Base-by-base conservation (phyloP, 257 asterid genomes). In the Solanum pinnatisectum region DNA sequence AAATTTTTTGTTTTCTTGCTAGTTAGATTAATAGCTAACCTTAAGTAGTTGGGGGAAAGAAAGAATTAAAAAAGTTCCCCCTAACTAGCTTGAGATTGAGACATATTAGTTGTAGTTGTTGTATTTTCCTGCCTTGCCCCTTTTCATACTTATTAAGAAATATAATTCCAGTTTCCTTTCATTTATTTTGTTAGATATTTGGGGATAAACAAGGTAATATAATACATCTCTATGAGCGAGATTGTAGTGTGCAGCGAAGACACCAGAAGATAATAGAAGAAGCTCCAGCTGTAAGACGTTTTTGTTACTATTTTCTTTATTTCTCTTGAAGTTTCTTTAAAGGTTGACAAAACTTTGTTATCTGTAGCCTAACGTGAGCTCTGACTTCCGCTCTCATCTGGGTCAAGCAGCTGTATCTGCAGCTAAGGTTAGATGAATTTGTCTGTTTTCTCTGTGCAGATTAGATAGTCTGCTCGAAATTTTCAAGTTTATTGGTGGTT, bases 181-280 rank as follows among this genome's bases (percentile, higher is more conserved):
- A 82, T 90, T 85, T 35, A 73, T 56, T 56, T 86, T 85, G 90
- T 89, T 89, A 97, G 99, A 90, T 97, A 39, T 97, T 97, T 65
- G 99, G 99, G 87, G 99, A 97, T 93, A 97, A 92, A 89, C 94
- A 91, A 84, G 98, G 99, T 35, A 93, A 96, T 89, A 90, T 95
- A 81, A 92, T 97, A 91, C 98, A 97, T 93, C 96, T 97, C 65
- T 93, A 96, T 59, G 99, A 97, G 92, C 95, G 99, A 92, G 99
- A 97, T 88, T 97, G 99, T 94, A 96, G 99, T 88, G 96, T 97
- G 83, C 99, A 97, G 91, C 92, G 99, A 94, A 96, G 99, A 89
- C 99, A 97, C 90, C 99, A 97, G 92, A 97, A 97, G 93, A 97
- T 97, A 90, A 97, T 97, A 90, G 99, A 97, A 93, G 99, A 97